Evolutionary conservation across 176 grass and related monocot species (phyloP).

Genomic region (Oryza rufipogon): DNA sequence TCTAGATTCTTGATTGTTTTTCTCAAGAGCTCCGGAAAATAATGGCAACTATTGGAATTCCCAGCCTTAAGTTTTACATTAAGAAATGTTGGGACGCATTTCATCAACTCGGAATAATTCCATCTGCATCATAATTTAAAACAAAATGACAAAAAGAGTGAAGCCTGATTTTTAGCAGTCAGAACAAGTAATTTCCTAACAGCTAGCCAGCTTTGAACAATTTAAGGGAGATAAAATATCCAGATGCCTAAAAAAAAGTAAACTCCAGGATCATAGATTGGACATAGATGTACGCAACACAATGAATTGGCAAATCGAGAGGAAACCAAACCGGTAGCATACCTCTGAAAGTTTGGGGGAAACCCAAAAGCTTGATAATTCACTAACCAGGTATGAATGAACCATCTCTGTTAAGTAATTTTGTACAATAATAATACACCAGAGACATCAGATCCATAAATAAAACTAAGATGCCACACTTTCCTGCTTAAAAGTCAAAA

Average conservation of each 20-base stretch:
- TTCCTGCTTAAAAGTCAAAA: background rate
- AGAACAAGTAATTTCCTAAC: background rate
- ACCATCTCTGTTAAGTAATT: background rate
- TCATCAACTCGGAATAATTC: background rate
- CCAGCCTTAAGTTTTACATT: background rate
- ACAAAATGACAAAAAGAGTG: background rate
- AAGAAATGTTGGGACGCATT: background rate
- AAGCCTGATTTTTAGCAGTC: background rate
- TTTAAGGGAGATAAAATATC: background rate
- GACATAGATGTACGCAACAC: background rate
- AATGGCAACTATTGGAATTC: background rate
- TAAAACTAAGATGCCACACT: background rate
- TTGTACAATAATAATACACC: background rate
- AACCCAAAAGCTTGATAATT: background rate
- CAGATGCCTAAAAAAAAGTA: background rate
- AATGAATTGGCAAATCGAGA: background rate
- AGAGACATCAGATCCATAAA: constrained; percentile 14
- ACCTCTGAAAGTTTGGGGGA: background rate
- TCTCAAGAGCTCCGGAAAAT: background rate
- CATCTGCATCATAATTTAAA: constrained; percentile 26
- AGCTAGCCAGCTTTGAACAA: background rate
- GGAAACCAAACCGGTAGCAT: background rate
- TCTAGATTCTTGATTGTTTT: background rate
- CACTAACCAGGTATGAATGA: background rate
- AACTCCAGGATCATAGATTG: too few species aligned